phyloP scores from a whole-genome alignment of 768 basidiomycete genomes.

The Boletus patriciae region DNA sequence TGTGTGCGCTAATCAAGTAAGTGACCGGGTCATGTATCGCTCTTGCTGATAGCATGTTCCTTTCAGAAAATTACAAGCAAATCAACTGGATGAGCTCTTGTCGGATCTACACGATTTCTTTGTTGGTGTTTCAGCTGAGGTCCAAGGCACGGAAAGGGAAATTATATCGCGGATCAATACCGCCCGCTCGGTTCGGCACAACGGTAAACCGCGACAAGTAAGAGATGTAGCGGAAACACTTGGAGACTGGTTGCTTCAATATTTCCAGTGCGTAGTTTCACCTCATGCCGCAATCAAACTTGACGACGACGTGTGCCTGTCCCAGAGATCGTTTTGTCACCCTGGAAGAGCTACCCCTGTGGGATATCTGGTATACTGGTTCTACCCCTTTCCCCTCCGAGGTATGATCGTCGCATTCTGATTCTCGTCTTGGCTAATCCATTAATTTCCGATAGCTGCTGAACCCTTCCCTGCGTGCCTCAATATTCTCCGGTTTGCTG shows the following conservation, averaged over 20 bases:
- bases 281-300: neutral
- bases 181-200: conserved; percentile 21
- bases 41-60: conserved; percentile 17
- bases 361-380: conserved; percentile 77
- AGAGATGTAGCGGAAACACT: conserved; percentile 30
- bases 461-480: conserved; percentile 67
- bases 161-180: conserved; percentile 25
- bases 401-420: conserved; percentile 37
- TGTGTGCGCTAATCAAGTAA: conserved; percentile 52
- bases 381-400: conserved; percentile 63
- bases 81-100: conserved; percentile 40
- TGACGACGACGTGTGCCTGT: neutral
- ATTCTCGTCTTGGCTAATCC: neutral
- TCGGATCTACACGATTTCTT: conserved; percentile 43
- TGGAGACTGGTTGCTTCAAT: conserved; percentile 51
- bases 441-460: conserved; percentile 46
- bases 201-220: conserved; percentile 16
- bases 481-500: conserved; percentile 59
- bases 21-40: conserved; percentile 11
- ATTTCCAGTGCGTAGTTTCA: conserved; percentile 44
- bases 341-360: conserved; percentile 53
- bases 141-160: conserved; percentile 38
- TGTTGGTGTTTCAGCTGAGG: conserved; percentile 29
- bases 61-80: conserved; percentile 41
- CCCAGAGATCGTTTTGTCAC: conserved; percentile 44